These are phyloP conservation scores for Tetrahymena malaccensis DNA, from an alignment of 73 alveolate genomes.

Conservation along the genomic window DNA sequence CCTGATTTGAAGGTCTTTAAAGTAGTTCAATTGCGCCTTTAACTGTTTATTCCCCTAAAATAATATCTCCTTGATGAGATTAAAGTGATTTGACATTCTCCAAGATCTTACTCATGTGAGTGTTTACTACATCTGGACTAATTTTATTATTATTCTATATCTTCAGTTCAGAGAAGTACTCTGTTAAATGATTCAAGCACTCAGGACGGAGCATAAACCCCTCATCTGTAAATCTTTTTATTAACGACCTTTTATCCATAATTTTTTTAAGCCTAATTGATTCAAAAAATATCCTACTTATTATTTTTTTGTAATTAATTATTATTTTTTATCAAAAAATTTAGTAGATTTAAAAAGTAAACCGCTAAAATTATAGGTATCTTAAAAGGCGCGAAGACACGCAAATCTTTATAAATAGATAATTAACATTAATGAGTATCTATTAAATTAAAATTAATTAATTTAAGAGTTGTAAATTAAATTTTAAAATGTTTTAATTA, in stretches of 20 bases:
- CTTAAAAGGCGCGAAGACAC: background rate
- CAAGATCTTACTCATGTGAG: background rate
- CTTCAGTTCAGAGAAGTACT: background rate
- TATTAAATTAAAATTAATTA: no score
- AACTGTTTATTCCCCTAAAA: background rate
- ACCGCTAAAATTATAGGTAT: background rate
- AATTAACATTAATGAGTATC: no score
- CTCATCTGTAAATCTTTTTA: background rate
- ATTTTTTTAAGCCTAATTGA: background rate
- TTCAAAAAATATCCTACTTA: background rate
- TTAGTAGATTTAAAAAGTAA: background rate
- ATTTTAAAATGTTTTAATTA: no score
- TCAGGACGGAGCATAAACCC: background rate
- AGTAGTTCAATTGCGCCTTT: background rate
- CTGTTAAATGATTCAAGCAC: background rate
- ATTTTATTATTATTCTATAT: background rate
- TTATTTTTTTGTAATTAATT: background rate
- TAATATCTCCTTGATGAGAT: background rate
- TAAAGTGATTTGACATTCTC: background rate
- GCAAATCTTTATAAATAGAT: no score
- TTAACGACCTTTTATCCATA: background rate
- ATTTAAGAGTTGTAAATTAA: no score
- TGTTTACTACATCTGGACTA: background rate
- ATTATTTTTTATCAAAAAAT: background rate
- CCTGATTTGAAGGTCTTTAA: background rate